These are phyloP conservation scores for Peronospora tabacina DNA, from an alignment of 352 stramenopile genomes.

Conservation along the genomic window DNA sequence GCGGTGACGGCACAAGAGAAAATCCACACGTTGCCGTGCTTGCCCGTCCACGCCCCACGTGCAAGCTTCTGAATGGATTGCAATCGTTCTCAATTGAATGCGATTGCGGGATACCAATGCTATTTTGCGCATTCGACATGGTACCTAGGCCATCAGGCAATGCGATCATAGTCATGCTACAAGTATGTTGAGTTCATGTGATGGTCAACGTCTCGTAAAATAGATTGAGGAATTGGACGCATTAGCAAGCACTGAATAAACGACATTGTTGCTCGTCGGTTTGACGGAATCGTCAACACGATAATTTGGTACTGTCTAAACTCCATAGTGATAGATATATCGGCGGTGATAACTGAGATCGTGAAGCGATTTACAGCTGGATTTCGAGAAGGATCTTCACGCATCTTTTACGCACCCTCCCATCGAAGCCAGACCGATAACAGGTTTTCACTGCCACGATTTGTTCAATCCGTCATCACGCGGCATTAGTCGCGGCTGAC, in stretches of 20 bases:
- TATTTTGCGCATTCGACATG: neutral
- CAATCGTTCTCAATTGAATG: constrained; percentile 4
- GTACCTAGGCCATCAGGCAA: too few species aligned
- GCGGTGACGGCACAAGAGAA: constrained; percentile 19
- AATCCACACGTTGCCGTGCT: constrained; percentile 10
- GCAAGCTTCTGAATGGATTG: constrained; percentile 23
- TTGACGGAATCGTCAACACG: too few species aligned
- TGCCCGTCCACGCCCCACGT: constrained; percentile 7
- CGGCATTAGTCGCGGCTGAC: constrained; percentile 9
- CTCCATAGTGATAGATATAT: too few species aligned
- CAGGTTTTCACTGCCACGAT: constrained; percentile 16
- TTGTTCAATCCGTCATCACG: constrained; percentile 6
- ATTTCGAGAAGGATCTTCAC: constrained; percentile 10
- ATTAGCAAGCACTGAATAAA: too few species aligned
- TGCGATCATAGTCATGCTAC: too few species aligned
- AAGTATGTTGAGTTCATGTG: too few species aligned
- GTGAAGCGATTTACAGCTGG: constrained; percentile 1
- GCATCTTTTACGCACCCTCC: constrained; percentile 14
- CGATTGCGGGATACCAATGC: neutral
- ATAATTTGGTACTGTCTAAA: too few species aligned
- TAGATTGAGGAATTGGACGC: too few species aligned
- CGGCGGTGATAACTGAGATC: neutral
- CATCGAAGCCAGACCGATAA: constrained; percentile 21
- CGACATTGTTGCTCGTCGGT: too few species aligned
- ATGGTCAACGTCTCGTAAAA: too few species aligned